phyloP scores from a whole-genome alignment of 441 rosid genomes.

The Gossypium davidsonii region DNA sequence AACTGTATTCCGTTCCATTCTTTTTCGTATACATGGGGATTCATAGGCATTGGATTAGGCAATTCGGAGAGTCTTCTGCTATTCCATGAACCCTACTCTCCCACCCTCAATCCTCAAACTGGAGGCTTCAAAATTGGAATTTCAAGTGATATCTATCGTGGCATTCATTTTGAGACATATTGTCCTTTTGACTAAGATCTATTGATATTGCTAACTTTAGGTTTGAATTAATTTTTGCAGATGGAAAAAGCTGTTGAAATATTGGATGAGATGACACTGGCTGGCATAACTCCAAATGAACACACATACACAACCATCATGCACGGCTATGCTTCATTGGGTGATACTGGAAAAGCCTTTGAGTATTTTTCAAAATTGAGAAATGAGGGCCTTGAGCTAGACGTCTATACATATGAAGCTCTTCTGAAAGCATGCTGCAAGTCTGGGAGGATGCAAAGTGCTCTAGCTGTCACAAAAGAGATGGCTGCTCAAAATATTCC shows the following conservation, averaged over 20 bases:
- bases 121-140: background rate
- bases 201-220: background rate
- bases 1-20: background rate
- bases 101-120: background rate
- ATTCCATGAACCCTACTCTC: background rate
- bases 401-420: constrained; percentile 77
- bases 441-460: constrained; percentile 97
- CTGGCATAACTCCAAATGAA: constrained; percentile 72
- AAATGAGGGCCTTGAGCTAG: constrained; percentile 79
- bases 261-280: constrained; percentile 78
- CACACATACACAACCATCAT: constrained; percentile 91
- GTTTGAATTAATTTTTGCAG: constrained; percentile 29
- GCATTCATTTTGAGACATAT: background rate
- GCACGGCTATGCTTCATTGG: constrained; percentile 93
- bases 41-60: background rate
- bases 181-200: background rate
- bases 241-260: constrained; percentile 86
- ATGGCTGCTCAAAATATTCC: constrained; percentile 76
- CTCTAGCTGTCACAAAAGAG: constrained; percentile 89
- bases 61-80: background rate
- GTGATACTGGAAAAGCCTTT: constrained; percentile 91
- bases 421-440: constrained; percentile 96
- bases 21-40: background rate
- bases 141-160: background rate
- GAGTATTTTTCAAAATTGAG: constrained; percentile 75